Percentiles rank a stretch among this genome's conserved stretches.
Evolutionary conservation across 2,329 filamentous ascomycete species (phyloP).

Genomic region (Phialophora macrospora): DNA sequence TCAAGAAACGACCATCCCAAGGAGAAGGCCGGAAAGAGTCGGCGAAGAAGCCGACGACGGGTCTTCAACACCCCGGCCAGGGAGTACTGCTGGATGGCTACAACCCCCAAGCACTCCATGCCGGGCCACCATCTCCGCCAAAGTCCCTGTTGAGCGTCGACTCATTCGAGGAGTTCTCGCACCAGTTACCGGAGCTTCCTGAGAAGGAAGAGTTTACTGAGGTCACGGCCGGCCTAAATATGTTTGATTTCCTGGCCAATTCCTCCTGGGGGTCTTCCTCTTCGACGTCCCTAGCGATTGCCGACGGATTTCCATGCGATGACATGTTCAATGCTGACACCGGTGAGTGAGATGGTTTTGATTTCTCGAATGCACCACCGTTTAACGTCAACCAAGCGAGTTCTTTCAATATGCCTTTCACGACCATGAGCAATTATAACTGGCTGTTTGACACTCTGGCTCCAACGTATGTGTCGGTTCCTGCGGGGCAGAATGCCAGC

Average conservation of each 20-base stretch:
- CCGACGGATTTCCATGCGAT: neutral
- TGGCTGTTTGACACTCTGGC: neutral
- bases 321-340: neutral
- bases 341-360: neutral
- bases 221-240: neutral
- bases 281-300: neutral
- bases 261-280: neutral
- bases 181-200: neutral
- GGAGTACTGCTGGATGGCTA: neutral
- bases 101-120: neutral
- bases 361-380: neutral
- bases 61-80: neutral
- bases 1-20: slow-evolving; percentile 40
- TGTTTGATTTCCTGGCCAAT: slow-evolving; percentile 3
- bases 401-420: slow-evolving; percentile 2
- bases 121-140: neutral
- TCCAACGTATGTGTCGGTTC: too few relatives aligned
- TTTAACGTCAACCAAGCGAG: neutral
- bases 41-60: neutral
- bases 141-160: neutral
- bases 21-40: neutral
- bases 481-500: too few relatives aligned
- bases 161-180: neutral
- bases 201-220: neutral
- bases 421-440: neutral